These are phyloP conservation scores for Exophiala sp. DNA, from an alignment of 2,329 filamentous ascomycete species.

Conservation along the genomic window DNA sequence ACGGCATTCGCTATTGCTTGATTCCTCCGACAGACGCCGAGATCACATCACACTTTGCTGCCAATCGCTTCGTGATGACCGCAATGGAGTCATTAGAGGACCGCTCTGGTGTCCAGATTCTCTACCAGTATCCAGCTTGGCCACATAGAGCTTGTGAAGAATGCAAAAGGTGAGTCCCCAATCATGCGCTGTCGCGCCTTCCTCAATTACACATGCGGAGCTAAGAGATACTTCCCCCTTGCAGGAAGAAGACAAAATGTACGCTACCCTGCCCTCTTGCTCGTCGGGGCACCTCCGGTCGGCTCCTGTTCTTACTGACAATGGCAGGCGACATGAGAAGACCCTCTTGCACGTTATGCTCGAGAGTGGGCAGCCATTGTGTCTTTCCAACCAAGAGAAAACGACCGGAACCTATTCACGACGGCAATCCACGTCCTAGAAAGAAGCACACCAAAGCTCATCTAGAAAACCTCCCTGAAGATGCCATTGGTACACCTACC, in stretches of 20 bases:
- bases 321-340: slow-evolving; percentile 1
- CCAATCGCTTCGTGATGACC: neutral
- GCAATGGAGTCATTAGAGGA: neutral
- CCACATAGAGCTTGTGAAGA: slow-evolving; percentile 1
- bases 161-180: slow-evolving; percentile 3
- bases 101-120: neutral
- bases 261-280: neutral
- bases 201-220: neutral
- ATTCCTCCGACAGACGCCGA: no score
- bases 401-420: neutral
- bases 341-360: neutral
- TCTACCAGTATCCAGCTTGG: neutral
- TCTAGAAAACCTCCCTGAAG: neutral
- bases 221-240: neutral
- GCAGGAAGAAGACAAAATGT: slow-evolving; percentile 1
- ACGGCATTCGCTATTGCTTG: no score
- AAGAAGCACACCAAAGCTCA: neutral
- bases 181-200: neutral
- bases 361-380: slow-evolving; percentile 2
- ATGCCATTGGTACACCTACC: neutral
- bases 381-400: slow-evolving; percentile 7
- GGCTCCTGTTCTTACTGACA: neutral
- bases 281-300: neutral
- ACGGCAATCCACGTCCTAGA: neutral
- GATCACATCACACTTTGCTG: no score